Evolutionary conservation across 371 early-diverging fungal species (phyloP).

Genomic region (Lichtheimia corymbifera): DNA sequence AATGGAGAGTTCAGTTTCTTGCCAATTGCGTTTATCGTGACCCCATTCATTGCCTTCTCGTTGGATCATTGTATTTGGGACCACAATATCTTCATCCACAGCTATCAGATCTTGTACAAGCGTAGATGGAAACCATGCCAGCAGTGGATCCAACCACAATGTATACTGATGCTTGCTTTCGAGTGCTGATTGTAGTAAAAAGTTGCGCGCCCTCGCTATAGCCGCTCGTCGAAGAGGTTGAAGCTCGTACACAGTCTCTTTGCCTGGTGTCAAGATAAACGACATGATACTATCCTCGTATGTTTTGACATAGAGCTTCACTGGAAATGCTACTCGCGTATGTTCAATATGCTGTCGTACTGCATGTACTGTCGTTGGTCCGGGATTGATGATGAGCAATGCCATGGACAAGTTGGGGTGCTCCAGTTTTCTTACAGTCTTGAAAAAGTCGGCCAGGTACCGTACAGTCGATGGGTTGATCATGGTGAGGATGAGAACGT

Average conservation of each 20-base stretch:
- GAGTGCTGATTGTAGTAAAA: conserved; percentile 48
- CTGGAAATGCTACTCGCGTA: conserved; percentile 19
- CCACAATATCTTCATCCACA: conserved; percentile 52
- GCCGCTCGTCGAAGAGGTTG: conserved; percentile 47
- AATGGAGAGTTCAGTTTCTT: conserved; percentile 51
- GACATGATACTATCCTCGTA: conserved; percentile 20
- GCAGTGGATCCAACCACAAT: conserved; percentile 57
- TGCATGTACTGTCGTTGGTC: conserved; percentile 17
- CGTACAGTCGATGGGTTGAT: conserved; percentile 11
- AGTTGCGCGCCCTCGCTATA: conserved; percentile 57
- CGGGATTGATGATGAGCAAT: conserved; percentile 18
- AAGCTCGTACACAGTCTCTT: conserved; percentile 35
- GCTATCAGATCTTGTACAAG: conserved; percentile 48
- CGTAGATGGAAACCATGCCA: conserved; percentile 44
- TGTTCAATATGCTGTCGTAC: conserved; percentile 15
- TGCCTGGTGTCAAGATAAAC: conserved; percentile 13
- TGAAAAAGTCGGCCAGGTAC: conserved; percentile 12
- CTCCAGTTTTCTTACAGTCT: conserved; percentile 1
- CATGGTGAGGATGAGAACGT: conserved; percentile 13
- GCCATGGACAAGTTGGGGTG: conserved; percentile 17
- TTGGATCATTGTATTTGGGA: conserved; percentile 52
- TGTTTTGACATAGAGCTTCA: conserved; percentile 28
- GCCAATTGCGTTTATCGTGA: conserved; percentile 57
- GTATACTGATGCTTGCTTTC: conserved; percentile 52
- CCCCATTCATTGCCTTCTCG: conserved; percentile 16